phyloP scores from a whole-genome alignment of 768 basidiomycete species.

The Crepidotus variabilis region DNA sequence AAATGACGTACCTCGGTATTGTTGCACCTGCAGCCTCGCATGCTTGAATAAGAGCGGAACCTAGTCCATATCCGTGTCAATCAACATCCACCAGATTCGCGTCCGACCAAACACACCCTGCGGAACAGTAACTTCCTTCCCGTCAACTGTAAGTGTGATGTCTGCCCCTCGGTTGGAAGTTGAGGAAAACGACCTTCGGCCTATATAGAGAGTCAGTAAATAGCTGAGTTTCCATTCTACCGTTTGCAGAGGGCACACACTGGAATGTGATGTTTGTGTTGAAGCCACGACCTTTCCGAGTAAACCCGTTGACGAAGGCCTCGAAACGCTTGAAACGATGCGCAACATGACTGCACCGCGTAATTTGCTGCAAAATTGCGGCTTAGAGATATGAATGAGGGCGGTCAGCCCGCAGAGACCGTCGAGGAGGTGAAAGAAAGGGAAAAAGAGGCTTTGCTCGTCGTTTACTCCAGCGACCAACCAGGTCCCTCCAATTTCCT shows the following conservation, averaged over 20 bases:
- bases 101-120: slow-evolving; percentile 62
- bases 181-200: slow-evolving; percentile 60
- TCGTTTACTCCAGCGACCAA: slow-evolving; percentile 44
- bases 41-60: slow-evolving; percentile 94
- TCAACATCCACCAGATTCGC: neutral
- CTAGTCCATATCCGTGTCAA: slow-evolving; percentile 31
- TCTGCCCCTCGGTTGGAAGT: slow-evolving; percentile 66
- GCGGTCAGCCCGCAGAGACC: slow-evolving; percentile 28
- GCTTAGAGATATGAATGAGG: slow-evolving; percentile 22
- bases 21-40: slow-evolving; percentile 86
- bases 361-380: slow-evolving; percentile 16
- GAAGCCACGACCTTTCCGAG: slow-evolving; percentile 59
- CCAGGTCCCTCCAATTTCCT: slow-evolving; percentile 38
- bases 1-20: slow-evolving; percentile 64
- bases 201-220: slow-evolving; percentile 28
- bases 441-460: slow-evolving; percentile 31
- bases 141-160: slow-evolving; percentile 92
- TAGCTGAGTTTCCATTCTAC: neutral
- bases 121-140: slow-evolving; percentile 95
- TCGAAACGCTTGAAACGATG: slow-evolving; percentile 56
- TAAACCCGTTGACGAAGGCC: slow-evolving; percentile 63
- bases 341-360: slow-evolving; percentile 51
- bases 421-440: slow-evolving; percentile 24
- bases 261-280: slow-evolving; percentile 28
- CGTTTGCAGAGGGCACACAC: slow-evolving; percentile 16